Conservation (phyloP, 2,329 filamentous ascomycete genomes). For the Fusarium mangiferae region DNA sequence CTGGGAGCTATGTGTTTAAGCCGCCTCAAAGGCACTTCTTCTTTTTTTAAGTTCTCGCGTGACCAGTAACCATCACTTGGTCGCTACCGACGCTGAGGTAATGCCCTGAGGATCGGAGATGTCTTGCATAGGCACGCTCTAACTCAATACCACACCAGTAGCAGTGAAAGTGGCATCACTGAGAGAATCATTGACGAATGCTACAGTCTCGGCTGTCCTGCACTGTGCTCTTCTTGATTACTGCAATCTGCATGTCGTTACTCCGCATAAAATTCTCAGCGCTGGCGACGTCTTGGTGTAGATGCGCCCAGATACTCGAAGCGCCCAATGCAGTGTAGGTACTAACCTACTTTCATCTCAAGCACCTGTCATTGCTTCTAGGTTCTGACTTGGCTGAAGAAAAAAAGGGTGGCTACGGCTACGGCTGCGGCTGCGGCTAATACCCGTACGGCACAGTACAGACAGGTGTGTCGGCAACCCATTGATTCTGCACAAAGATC, state of each 20-base stretch:
- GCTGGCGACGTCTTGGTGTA: not conserved
- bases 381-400: not conserved
- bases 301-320: not conserved
- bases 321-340: not conserved
- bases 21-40: not conserved
- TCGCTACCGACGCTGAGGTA: not conserved
- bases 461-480: not conserved
- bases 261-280: not conserved
- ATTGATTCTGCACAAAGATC: not conserved
- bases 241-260: not conserved
- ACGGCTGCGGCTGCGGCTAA: not conserved
- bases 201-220: not conserved
- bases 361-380: not conserved
- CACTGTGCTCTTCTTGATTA: not conserved
- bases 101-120: not conserved
- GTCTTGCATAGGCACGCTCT: not conserved
- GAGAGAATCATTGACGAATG: not conserved
- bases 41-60: not conserved
- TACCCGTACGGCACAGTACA: not conserved
- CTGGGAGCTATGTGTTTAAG: not conserved
- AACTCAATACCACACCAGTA: not conserved
- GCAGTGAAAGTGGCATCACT: not conserved
- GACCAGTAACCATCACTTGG: not conserved
- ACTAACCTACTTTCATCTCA: not conserved
- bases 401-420: not conserved